phyloP scores from a whole-genome alignment of 768 basidiomycete species.

The Porphyrellus cyaneotinctus region DNA sequence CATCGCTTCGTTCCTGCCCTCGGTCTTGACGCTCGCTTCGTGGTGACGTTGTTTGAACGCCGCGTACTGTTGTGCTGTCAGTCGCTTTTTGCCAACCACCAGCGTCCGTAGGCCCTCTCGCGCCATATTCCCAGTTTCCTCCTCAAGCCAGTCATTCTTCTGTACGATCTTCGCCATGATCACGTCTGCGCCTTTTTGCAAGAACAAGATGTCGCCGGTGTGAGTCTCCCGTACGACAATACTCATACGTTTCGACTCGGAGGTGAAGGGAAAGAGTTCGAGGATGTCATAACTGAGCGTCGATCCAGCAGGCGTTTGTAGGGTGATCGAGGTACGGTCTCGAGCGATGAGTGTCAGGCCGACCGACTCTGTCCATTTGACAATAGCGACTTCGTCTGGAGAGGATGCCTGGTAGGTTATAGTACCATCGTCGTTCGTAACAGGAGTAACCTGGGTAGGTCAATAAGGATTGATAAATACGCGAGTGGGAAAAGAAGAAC shows the following conservation, averaged over 20 bases:
- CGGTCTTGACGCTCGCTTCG: slow-evolving; percentile 73
- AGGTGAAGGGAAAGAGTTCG: slow-evolving; percentile 96
- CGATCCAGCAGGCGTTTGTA: slow-evolving; percentile 66
- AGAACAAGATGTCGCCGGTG: slow-evolving; percentile 77
- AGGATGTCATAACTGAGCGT: slow-evolving; percentile 78
- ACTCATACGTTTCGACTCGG: slow-evolving; percentile 98
- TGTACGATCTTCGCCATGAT: slow-evolving; percentile 95
- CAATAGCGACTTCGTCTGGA: slow-evolving; percentile 98
- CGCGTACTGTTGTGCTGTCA: slow-evolving; percentile 64
- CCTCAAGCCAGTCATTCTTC: slow-evolving; percentile 97
- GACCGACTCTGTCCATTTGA: slow-evolving; percentile 94
- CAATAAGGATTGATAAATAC: background rate
- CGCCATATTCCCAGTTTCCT: slow-evolving; percentile 98
- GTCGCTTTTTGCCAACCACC: slow-evolving; percentile 80
- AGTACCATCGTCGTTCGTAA: slow-evolving; percentile 88
- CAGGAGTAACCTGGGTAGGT: slow-evolving; percentile 85
- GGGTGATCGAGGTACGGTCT: slow-evolving; percentile 85
- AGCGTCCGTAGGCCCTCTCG: slow-evolving; percentile 92
- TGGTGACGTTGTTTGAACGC: slow-evolving; percentile 72
- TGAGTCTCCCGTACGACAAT: slow-evolving; percentile 84
- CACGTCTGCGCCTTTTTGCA: slow-evolving; percentile 98
- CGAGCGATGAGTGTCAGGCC: slow-evolving; percentile 86
- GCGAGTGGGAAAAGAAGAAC: slow-evolving; percentile 2
- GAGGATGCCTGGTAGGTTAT: slow-evolving; percentile 98
- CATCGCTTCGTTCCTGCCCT: slow-evolving; percentile 82